Conservation (phyloP, 768 basidiomycete species). For the Polyporus arcularius region DNA sequence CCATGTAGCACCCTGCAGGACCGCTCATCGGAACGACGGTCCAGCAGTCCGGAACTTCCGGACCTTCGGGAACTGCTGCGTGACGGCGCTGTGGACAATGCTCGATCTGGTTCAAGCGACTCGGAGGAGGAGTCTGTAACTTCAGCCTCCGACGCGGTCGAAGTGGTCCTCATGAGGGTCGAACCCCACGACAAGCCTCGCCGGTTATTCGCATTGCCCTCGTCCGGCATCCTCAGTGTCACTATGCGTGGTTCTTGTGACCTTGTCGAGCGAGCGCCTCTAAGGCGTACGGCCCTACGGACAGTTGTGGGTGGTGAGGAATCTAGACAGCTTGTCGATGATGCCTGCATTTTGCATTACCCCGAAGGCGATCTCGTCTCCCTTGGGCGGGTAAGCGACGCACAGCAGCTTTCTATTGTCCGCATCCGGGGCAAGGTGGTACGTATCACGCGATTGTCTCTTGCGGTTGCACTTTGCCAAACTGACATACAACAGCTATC, state of each 20-base stretch:
- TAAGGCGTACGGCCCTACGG: conserved; percentile 1
- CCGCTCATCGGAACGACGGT: too few species aligned
- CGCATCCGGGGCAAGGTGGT: conserved; percentile 3
- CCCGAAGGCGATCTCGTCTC: conserved; percentile 30
- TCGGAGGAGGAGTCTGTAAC: neutral
- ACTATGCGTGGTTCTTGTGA: conserved; percentile 44
- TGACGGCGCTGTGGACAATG: neutral
- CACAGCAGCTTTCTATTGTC: conserved; percentile 19
- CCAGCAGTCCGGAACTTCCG: too few species aligned
- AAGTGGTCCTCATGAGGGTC: conserved; percentile 9
- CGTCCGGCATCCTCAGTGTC: conserved; percentile 29
- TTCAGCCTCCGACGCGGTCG: neutral
- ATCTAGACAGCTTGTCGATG: conserved; percentile 36
- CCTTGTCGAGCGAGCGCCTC: neutral
- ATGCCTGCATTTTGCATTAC: conserved; percentile 40
- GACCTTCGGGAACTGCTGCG: neutral
- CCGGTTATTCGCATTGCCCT: conserved; percentile 32
- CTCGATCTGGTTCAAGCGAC: neutral
- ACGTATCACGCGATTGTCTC: neutral
- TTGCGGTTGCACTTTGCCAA: neutral
- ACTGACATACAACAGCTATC: conserved; percentile 1
- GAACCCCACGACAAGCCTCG: conserved; percentile 42
- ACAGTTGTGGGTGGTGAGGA: conserved; percentile 20
- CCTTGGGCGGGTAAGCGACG: conserved; percentile 42
- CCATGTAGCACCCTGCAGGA: too few species aligned